Conservation (phyloP, 805 yeast genomes). For the Millerozyma miso region DNA sequence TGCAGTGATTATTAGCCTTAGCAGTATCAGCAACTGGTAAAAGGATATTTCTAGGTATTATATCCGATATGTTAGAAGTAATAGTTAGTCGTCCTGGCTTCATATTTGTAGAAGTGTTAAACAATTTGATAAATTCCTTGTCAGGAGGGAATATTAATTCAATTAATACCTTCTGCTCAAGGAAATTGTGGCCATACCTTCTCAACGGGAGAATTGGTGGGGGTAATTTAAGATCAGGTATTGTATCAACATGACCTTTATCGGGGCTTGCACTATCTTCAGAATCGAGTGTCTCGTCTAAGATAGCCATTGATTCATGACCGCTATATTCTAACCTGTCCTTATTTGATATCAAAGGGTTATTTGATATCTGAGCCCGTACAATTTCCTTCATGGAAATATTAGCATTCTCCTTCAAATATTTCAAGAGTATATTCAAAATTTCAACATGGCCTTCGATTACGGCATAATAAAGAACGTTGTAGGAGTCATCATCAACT, state of each 20-base stretch:
- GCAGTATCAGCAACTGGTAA: conserved; percentile 66
- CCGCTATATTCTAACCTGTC: neutral
- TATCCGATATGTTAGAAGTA: conserved; percentile 69
- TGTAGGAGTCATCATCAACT: conserved; percentile 73
- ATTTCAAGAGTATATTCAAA: conserved; percentile 59
- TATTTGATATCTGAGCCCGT: neutral
- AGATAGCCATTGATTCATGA: conserved; percentile 20
- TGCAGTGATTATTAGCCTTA: conserved; percentile 52
- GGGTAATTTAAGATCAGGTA: conserved; percentile 88
- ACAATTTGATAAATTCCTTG: conserved; percentile 43
- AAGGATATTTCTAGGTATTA: conserved; percentile 82
- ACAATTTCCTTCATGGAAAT: conserved; percentile 1
- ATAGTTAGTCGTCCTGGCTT: conserved; percentile 82
- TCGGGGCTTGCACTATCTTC: conserved; percentile 35
- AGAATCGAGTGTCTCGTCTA: conserved; percentile 28
- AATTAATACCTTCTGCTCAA: conserved; percentile 83
- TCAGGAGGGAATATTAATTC: conserved; percentile 64
- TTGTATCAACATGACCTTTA: conserved; percentile 52
- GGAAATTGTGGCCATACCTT: conserved; percentile 91
- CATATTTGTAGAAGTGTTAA: conserved; percentile 36
- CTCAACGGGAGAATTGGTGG: conserved; percentile 95
- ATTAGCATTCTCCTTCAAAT: conserved; percentile 6
- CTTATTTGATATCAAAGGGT: neutral
- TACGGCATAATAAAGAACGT: conserved; percentile 84
- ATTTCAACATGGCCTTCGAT: conserved; percentile 93